phyloP scores from a whole-genome alignment of 2,329 filamentous ascomycete genomes.

The Pseudogymnoascus sp. region DNA sequence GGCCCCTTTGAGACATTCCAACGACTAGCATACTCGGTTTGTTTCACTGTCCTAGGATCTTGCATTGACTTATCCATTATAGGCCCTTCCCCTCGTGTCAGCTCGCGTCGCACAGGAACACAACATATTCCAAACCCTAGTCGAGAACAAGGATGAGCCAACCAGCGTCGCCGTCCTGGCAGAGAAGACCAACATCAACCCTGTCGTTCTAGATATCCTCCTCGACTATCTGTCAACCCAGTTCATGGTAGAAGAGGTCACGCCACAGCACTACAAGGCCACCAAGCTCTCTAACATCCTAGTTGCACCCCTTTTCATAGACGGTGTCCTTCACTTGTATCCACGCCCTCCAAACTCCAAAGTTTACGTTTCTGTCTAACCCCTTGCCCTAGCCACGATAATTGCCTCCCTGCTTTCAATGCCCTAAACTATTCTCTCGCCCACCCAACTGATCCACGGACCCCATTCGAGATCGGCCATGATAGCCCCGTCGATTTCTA shows the following conservation, averaged over 20 bases:
- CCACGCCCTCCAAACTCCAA: neutral
- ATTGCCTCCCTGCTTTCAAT: slow-evolving; percentile 17
- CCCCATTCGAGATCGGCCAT: slow-evolving; percentile 14
- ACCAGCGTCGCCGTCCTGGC: slow-evolving; percentile 1
- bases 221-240: slow-evolving; percentile 15
- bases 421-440: slow-evolving; percentile 3
- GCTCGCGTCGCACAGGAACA: neutral
- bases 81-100: neutral
- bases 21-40: slow-evolving; percentile 8
- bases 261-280: slow-evolving; percentile 9
- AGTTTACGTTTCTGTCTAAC: neutral
- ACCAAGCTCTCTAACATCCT: slow-evolving; percentile 14
- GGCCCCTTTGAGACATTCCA: neutral
- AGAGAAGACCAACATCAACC: slow-evolving; percentile 12
- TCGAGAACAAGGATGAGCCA: slow-evolving; percentile 11
- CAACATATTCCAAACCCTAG: slow-evolving; percentile 11
- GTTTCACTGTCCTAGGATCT: neutral
- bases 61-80: neutral
- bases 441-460: slow-evolving; percentile 1
- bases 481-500: slow-evolving; percentile 9
- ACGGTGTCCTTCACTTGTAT: slow-evolving; percentile 15
- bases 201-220: slow-evolving; percentile 7
- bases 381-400: slow-evolving; percentile 13
- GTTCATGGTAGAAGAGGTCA: slow-evolving; percentile 12
- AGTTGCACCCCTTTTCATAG: slow-evolving; percentile 13